Base-by-base conservation (phyloP, 1,284 basidiomycete species). In the Schizopora paradoxa region DNA sequence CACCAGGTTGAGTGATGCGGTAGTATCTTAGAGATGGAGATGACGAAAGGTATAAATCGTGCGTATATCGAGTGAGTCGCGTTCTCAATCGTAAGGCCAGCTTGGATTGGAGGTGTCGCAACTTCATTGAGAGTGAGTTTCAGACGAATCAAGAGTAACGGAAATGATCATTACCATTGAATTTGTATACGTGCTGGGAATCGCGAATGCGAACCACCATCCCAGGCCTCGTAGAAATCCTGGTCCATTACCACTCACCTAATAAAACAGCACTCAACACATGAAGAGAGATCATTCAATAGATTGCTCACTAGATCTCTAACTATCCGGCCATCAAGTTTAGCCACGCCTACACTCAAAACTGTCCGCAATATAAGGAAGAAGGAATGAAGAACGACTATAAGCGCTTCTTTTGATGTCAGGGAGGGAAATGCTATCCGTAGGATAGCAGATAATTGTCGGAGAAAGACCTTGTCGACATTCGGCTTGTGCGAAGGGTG, bases 161-260 rank as follows among this genome's bases (percentile, higher is more conserved):
- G 41, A 46, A 6, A 27, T 1, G 11, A 6, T 0, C 51, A 70
- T 26, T 38, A 87, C 86, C 91, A 98, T 94, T 1, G 91, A 85
- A 61, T 99, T 98, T 0, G 94, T 98, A 61, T 94, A 95, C 14
- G 91, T 94, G 58, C 89, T 92, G 0, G 95, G 94, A 21, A 98
- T 73, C 0, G 92, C 91, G 5, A 99, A 74, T 5, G 82, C 67
- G 59, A 95, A 96, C 94, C 94, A 98, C 49, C 91, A 72, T 0
- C 75, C 86, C 0, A 98, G 67, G 0, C 93, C 93, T 41, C 76
- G 77, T 11, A 91, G 53, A 65, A 98, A 97, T 0, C 91, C 92
- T 44, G 74, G 76, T 0, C 82, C 87, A 59, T 97, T 84, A 0
- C 91, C 92, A 25, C 85, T 90, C 38, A 90, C 73, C 75, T 78